Evolutionary conservation across 2,329 filamentous ascomycete species (phyloP).

Genomic region (Stylonectria norvegica): DNA sequence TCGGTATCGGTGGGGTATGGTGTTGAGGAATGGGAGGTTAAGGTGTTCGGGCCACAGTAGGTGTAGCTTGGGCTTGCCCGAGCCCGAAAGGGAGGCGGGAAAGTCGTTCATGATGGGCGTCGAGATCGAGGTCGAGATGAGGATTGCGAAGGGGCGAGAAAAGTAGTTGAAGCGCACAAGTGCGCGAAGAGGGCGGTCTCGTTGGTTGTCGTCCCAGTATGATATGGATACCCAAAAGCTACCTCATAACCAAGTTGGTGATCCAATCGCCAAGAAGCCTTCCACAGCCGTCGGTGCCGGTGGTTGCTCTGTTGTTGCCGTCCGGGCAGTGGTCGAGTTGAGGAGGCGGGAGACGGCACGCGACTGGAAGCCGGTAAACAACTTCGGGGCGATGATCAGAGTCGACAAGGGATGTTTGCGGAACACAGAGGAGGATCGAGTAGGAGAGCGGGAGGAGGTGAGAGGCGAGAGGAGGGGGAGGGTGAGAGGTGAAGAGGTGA

Average conservation of each 20-base stretch:
- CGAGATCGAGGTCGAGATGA: constrained; percentile 8
- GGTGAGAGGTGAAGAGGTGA: constrained; percentile 13
- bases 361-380: constrained; percentile 27
- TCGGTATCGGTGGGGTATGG: constrained; percentile 39
- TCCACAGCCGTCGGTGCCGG: too few relatives aligned
- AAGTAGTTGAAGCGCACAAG: constrained; percentile 3
- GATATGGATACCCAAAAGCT: constrained; percentile 32
- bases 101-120: constrained; percentile 38
- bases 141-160: constrained; percentile 5
- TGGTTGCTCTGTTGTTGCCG: too few relatives aligned
- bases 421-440: constrained; percentile 19
- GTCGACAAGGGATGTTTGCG: constrained; percentile 15
- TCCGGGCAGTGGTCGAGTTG: constrained; percentile 16
- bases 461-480: constrained; percentile 13
- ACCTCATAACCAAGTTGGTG: constrained; percentile 36
- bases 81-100: constrained; percentile 34
- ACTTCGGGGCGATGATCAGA: constrained; percentile 14
- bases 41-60: constrained; percentile 40
- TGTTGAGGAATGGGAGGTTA: constrained; percentile 42
- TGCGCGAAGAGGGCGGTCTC: constrained; percentile 12
- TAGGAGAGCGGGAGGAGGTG: background rate
- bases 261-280: too few relatives aligned
- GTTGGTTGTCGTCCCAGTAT: constrained; percentile 27
- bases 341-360: constrained; percentile 16
- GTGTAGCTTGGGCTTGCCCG: constrained; percentile 41